phyloP scores from a whole-genome alignment of 148 eudicot species.

The Rhododendron molle region DNA sequence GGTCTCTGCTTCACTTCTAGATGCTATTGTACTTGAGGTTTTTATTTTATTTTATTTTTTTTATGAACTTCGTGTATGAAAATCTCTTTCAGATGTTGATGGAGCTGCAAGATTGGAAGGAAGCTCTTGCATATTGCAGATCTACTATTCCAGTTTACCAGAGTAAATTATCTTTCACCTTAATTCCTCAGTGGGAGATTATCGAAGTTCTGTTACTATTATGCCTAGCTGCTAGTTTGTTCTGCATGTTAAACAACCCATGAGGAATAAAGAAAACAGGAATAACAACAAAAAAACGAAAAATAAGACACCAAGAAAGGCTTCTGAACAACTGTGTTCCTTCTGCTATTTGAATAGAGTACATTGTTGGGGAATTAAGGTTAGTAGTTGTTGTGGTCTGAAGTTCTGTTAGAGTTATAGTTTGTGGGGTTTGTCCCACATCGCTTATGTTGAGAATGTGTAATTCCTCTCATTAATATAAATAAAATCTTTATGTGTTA shows the following conservation, averaged over 20 bases:
- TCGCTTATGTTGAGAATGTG: too few species aligned
- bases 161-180: slow-evolving; percentile 39
- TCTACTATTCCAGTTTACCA: slow-evolving; percentile 77
- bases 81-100: slow-evolving; percentile 49
- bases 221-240: not conserved
- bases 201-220: not conserved
- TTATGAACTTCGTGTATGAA: not conserved
- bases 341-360: not conserved
- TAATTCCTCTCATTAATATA: too few species aligned
- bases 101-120: slow-evolving; percentile 78
- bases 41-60: too few species aligned
- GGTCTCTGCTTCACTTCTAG: not conserved
- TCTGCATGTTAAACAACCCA: not conserved
- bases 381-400: not conserved
- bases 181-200: not conserved
- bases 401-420: too few species aligned
- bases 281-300: not conserved
- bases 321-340: not conserved
- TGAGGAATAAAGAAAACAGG: too few species aligned
- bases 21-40: not conserved
- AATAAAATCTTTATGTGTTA: too few species aligned
- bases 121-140: slow-evolving; percentile 64
- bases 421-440: too few species aligned
- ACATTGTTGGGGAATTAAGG: not conserved
- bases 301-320: not conserved